Percentiles rank a stretch among this genome's conserved stretches.
Evolutionary conservation across 345 rosid species (phyloP).

Genomic region (Gossypium raimondii): DNA sequence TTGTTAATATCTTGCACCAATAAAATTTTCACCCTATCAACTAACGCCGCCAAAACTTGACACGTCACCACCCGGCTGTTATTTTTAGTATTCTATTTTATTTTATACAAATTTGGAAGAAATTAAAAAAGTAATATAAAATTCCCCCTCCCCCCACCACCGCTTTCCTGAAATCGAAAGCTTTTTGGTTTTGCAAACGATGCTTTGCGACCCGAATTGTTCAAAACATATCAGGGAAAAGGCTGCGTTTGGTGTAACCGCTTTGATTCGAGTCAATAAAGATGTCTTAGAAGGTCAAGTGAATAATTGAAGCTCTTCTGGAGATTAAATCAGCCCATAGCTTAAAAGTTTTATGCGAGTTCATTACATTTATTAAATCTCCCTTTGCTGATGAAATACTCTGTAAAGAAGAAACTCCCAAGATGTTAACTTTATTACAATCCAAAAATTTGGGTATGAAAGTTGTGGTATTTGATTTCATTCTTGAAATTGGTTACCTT

Average conservation of each 20-base stretch:
- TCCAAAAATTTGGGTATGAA: slow-evolving; percentile 37
- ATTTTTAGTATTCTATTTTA: no score
- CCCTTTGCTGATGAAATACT: slow-evolving; percentile 59
- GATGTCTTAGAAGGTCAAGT: slow-evolving; percentile 66
- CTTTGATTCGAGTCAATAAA: slow-evolving; percentile 57
- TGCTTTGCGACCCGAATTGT: slow-evolving; percentile 31
- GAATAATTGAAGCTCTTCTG: slow-evolving; percentile 39
- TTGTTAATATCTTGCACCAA: background rate
- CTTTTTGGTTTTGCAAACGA: slow-evolving; percentile 31
- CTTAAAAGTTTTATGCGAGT: slow-evolving; percentile 33
- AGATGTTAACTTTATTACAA: slow-evolving; percentile 37
- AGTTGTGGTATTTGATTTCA: slow-evolving; percentile 43
- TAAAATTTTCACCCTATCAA: background rate
- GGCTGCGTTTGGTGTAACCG: slow-evolving; percentile 28
- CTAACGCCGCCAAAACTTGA: no score
- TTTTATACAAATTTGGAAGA: no score
- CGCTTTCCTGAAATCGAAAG: slow-evolving; percentile 37
- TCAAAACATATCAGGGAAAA: slow-evolving; percentile 38
- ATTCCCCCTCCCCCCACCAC: no score
- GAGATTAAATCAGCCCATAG: slow-evolving; percentile 34
- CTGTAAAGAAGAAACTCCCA: slow-evolving; percentile 42
- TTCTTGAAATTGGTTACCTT: slow-evolving; percentile 59
- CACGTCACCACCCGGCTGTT: no score
- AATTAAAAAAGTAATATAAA: no score
- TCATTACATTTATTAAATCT: slow-evolving; percentile 49